phyloP scores from a whole-genome alignment of 768 basidiomycete genomes.

The Fomitopsis serialis region DNA sequence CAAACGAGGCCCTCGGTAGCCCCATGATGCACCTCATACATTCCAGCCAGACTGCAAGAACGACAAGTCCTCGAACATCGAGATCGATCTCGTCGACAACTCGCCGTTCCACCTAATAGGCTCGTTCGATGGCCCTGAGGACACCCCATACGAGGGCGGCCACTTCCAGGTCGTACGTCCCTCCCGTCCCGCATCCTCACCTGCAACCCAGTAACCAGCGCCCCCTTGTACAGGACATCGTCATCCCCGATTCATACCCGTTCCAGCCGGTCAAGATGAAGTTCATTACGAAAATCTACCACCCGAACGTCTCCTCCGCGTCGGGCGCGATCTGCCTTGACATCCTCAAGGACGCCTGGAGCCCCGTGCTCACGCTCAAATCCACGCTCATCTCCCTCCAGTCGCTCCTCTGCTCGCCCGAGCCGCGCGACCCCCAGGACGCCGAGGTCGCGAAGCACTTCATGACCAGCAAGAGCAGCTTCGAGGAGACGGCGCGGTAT shows the following conservation, averaged over 20 bases:
- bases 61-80: conserved; percentile 85
- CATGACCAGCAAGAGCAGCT: conserved; percentile 79
- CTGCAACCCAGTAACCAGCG: conserved; percentile 3
- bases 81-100: conserved; percentile 82
- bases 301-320: conserved; percentile 92
- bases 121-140: conserved; percentile 87
- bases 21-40: not conserved
- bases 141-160: conserved; percentile 91
- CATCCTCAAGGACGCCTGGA: conserved; percentile 89
- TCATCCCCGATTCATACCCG: conserved; percentile 87
- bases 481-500: conserved; percentile 88
- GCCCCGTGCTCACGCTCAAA: conserved; percentile 91
- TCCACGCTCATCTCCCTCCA: conserved; percentile 94
- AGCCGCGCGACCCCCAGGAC: conserved; percentile 95
- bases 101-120: conserved; percentile 91
- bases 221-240: conserved; percentile 61
- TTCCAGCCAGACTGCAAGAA: conserved; percentile 80
- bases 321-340: conserved; percentile 95
- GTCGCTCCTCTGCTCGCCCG: conserved; percentile 87
- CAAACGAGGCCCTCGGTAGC: not conserved
- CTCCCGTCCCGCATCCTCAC: not conserved
- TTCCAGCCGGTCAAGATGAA: conserved; percentile 98
- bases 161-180: conserved; percentile 85
- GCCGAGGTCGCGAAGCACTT: conserved; percentile 98
- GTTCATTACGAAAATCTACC: conserved; percentile 94